These are phyloP conservation scores for Cavenderia fasciculata DNA, from an alignment of 78 protist species.

Conservation along the genomic window DNA sequence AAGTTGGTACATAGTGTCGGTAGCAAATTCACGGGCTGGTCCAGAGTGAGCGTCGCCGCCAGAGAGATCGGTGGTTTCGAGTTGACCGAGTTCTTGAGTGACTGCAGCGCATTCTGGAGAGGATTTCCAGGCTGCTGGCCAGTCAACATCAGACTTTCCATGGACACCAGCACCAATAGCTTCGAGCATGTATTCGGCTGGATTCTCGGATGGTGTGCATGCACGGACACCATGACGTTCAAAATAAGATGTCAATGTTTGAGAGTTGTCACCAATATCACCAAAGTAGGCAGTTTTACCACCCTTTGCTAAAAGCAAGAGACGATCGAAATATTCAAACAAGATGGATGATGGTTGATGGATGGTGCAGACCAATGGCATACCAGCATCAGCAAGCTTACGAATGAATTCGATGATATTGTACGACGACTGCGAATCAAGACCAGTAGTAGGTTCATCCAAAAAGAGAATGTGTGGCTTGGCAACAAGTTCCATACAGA, in stretches of 20 bases:
- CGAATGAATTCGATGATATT: conserved; percentile 52
- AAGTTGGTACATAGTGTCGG: conserved; percentile 1
- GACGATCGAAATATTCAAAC: conserved; percentile 76
- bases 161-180: conserved; percentile 73
- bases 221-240: background rate
- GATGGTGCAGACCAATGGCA: conserved; percentile 77
- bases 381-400: conserved; percentile 63
- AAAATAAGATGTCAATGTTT: conserved; percentile 5
- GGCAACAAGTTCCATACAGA: conserved; percentile 78
- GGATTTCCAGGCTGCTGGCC: conserved; percentile 43
- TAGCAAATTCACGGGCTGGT: conserved; percentile 54
- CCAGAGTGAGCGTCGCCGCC: background rate
- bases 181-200: conserved; percentile 77
- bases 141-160: conserved; percentile 31
- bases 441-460: conserved; percentile 62
- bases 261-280: conserved; percentile 58
- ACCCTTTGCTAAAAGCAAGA: conserved; percentile 80
- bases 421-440: conserved; percentile 73
- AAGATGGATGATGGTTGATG: conserved; percentile 88
- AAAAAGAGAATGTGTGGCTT: conserved; percentile 66
- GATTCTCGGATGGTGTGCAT: conserved; percentile 34
- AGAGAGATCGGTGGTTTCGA: background rate
- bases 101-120: conserved; percentile 23
- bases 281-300: conserved; percentile 82
- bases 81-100: background rate